These are phyloP conservation scores for Alternaria sp. DNA, from an alignment of 2,329 filamentous ascomycete genomes.

Conservation along the genomic window DNA sequence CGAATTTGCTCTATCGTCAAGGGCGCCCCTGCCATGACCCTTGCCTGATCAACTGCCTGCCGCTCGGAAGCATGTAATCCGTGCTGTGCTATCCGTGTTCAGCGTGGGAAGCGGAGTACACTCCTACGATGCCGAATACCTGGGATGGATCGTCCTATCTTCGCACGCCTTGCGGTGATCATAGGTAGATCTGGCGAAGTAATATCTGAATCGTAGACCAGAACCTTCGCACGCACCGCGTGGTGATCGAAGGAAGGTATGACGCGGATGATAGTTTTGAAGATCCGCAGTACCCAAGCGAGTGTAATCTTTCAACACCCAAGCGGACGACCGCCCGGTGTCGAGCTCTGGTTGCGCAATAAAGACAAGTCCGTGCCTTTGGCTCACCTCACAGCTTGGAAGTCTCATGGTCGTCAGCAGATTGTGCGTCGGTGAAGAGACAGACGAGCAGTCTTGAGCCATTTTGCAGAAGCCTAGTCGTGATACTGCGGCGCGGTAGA, in stretches of 20 bases:
- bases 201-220: not conserved
- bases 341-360: not conserved
- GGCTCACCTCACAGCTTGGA: not conserved
- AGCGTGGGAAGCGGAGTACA: not conserved
- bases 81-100: not conserved
- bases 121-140: not conserved
- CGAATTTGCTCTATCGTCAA: not conserved
- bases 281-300: not conserved
- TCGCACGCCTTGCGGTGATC: not conserved
- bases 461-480: rapidly evolving
- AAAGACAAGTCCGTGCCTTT: not conserved
- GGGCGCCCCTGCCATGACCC: not conserved
- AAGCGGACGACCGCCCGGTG: not conserved
- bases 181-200: not conserved
- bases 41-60: not conserved
- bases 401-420: not conserved
- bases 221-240: not conserved
- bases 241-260: not conserved
- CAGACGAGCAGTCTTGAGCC: not conserved
- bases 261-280: not conserved
- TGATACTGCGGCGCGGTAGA: not conserved
- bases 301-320: not conserved
- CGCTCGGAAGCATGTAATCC: not conserved
- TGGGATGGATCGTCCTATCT: not conserved
- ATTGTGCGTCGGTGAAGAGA: not conserved